phyloP scores from a whole-genome alignment of 371 early-diverging fungal genomes.

The Mucor velutinosus region DNA sequence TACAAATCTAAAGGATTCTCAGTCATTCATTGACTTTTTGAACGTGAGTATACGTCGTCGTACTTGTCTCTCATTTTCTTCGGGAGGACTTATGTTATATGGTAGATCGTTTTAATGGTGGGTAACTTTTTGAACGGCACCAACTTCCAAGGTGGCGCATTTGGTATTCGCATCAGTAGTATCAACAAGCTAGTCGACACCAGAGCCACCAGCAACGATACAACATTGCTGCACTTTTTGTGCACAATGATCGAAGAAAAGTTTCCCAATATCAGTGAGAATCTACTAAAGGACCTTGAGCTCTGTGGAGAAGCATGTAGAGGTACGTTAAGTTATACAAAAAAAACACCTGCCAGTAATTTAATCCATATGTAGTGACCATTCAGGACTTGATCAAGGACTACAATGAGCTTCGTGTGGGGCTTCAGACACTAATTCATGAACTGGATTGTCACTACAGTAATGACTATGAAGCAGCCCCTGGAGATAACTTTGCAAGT shows the following conservation, averaged over 20 bases:
- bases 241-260: conserved; percentile 69
- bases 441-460: conserved; percentile 50
- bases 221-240: conserved; percentile 82
- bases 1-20: conserved; percentile 52
- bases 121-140: conserved; percentile 94
- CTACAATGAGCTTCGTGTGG: conserved; percentile 63
- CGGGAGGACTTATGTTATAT: not conserved
- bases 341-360: no score
- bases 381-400: conserved; percentile 60
- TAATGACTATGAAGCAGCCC: conserved; percentile 26
- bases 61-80: not conserved
- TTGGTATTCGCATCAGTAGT: conserved; percentile 88
- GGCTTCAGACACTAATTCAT: conserved; percentile 51
- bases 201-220: conserved; percentile 67
- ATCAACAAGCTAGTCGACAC: conserved; percentile 89
- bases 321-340: conserved; percentile 45
- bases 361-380: conserved; percentile 37
- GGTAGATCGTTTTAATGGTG: conserved; percentile 77
- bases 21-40: conserved; percentile 53
- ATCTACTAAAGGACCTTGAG: conserved; percentile 68
- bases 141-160: conserved; percentile 87
- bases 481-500: conserved; percentile 42
- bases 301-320: conserved; percentile 77
- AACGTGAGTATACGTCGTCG: conserved; percentile 40
- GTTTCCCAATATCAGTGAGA: conserved; percentile 59